These are phyloP conservation scores for Penicillium sp. DNA, from an alignment of 2,329 filamentous ascomycete genomes.

Conservation along the genomic window DNA sequence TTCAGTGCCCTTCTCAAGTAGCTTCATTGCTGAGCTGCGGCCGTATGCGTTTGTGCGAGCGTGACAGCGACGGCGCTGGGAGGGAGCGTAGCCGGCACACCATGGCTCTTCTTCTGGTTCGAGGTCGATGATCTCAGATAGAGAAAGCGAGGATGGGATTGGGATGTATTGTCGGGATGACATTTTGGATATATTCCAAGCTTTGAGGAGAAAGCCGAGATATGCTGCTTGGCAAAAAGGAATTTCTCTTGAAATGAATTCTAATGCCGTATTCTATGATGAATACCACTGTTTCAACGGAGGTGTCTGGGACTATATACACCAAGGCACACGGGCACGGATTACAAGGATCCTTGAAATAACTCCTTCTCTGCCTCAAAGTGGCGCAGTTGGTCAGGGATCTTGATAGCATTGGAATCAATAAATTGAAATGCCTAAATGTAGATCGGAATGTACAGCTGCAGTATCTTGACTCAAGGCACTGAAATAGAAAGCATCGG, in stretches of 20 bases:
- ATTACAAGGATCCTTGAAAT: background rate
- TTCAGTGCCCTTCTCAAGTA: conserved; percentile 19
- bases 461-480: background rate
- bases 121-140: conserved; percentile 21
- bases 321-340: no score
- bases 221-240: background rate
- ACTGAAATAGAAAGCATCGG: background rate
- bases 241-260: background rate
- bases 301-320: background rate
- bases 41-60: conserved; percentile 10
- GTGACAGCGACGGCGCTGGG: conserved; percentile 18
- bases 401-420: background rate
- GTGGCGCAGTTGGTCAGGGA: background rate
- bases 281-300: background rate
- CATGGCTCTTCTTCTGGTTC: conserved; percentile 18
- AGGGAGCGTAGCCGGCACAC: conserved; percentile 21
- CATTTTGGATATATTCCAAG: background rate
- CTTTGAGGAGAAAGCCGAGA: background rate
- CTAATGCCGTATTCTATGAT: background rate
- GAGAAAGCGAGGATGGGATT: background rate
- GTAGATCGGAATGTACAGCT: background rate
- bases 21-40: conserved; percentile 10
- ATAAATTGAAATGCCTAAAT: background rate
- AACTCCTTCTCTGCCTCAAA: background rate
- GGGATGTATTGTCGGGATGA: background rate